Evolutionary conservation across 257 asterid species (phyloP), one percentile per base, ranked within the genome.

Genomic region (Cruciata laevipes): DNA sequence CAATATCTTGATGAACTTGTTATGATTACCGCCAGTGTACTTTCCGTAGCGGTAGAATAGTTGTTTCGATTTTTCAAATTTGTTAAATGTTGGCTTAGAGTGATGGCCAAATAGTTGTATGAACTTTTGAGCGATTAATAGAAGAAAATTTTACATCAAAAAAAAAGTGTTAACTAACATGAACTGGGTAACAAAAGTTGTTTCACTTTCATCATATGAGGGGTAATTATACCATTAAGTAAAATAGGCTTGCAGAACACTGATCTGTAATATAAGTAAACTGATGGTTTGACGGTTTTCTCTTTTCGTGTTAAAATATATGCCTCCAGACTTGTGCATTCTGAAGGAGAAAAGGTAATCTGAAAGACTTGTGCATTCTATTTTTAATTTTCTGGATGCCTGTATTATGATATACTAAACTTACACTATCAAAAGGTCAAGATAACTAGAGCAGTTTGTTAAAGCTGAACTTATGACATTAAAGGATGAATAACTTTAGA

Each of bases 301-400:
- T 21, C 14, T 23, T 73, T 17, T 59, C 14, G 42, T 51, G 35
- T n/a, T 56, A 61, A 57, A 57, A 52, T 32, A 61, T 47, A 32
- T 59, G 63, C 76, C 68, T 80, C 72, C 90, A 92, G 96, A 83
- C 96, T 80, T 84, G 66, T n/a, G n/a, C n/a, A n/a, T n/a, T n/a
- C n/a, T n/a, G n/a, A 71, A 67, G 25, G 87, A 86, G 69, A 82
- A 71, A 79, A 86, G 95, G 98, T 92, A 81, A 74, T 47, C 47
- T 42, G 73, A 73, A 63, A 73, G 53, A 66, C 68, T 52, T 37
- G 60, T 47, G 49, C 57, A 72, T 71, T 63, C 71, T 66, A n/a
- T n/a, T 69, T 57, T 38, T 23, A 66, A 71, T 66, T 66, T 27
- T 52, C 66, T 74, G 40, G 38, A 70, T 79, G 14, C 65, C 32